Conservation (phyloP, 2,329 filamentous ascomycete genomes). For the Aspergillus pseudotamarii region DNA sequence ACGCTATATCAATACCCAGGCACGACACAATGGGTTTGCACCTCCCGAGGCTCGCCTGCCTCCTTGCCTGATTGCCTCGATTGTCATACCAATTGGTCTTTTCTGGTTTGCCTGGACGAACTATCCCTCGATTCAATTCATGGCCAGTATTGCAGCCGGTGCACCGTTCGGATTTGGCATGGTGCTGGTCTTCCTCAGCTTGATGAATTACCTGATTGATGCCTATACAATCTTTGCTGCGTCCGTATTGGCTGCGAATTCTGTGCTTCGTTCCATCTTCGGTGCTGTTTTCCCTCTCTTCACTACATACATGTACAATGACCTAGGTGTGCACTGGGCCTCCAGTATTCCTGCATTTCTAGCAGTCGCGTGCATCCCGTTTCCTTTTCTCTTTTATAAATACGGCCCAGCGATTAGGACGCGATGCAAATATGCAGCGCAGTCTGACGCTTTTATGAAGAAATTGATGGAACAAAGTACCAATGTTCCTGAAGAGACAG, state of each 20-base stretch:
- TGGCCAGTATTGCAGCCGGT: conserved; percentile 15
- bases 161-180: conserved; percentile 24
- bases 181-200: conserved; percentile 20
- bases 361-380: conserved; percentile 33
- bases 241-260: conserved; percentile 18
- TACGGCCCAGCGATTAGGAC: conserved; percentile 16
- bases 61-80: conserved; percentile 19
- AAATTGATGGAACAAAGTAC: conserved; percentile 12
- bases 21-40: conserved; percentile 13
- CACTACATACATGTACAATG: conserved; percentile 40
- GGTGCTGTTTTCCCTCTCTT: conserved; percentile 47
- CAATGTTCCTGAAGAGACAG: background rate
- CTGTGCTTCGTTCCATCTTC: conserved; percentile 35
- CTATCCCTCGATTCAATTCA: conserved; percentile 16
- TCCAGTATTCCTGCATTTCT: conserved; percentile 33
- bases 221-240: conserved; percentile 21
- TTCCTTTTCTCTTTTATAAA: conserved; percentile 32
- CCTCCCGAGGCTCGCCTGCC: conserved; percentile 20
- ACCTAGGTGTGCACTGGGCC: conserved; percentile 47
- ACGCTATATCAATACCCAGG: conserved; percentile 12
- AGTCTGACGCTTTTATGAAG: conserved; percentile 16
- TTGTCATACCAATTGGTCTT: conserved; percentile 18
- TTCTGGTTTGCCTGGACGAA: conserved; percentile 25
- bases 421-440: conserved; percentile 18
- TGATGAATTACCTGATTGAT: conserved; percentile 23